Conservation (phyloP, 306 rosid species). For the Abrus precatorius region DNA sequence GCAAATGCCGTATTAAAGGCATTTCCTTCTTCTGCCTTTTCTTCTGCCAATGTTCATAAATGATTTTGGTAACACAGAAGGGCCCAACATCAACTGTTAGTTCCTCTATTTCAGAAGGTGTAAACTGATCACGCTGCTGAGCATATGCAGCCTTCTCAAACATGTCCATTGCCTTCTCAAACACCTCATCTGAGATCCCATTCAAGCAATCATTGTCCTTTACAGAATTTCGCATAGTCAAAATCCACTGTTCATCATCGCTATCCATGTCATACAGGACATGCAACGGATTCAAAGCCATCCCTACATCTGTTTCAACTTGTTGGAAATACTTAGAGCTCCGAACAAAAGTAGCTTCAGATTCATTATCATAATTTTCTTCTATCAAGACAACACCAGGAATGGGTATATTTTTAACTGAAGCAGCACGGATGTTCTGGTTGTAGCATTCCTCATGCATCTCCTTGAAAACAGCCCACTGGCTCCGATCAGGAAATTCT, state of each 20-base stretch:
- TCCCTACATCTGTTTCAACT: slow-evolving; percentile 75
- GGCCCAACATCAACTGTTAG: slow-evolving; percentile 57
- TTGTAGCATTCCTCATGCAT: slow-evolving; percentile 87
- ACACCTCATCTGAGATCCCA: slow-evolving; percentile 60
- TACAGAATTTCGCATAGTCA: slow-evolving; percentile 50
- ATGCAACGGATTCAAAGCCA: slow-evolving; percentile 75
- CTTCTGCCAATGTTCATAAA: slow-evolving; percentile 72
- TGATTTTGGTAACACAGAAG: slow-evolving; percentile 50
- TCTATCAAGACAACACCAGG: slow-evolving; percentile 77
- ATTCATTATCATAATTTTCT: slow-evolving; percentile 66
- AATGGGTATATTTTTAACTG: slow-evolving; percentile 80
- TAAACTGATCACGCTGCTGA: slow-evolving; percentile 65
- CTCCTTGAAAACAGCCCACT: slow-evolving; percentile 89
- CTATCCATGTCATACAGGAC: slow-evolving; percentile 87
- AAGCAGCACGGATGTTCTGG: slow-evolving; percentile 78
- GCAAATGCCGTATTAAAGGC: slow-evolving; percentile 82
- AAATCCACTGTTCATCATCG: slow-evolving; percentile 79
- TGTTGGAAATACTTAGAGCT: slow-evolving; percentile 72
- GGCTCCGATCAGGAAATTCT: slow-evolving; percentile 86
- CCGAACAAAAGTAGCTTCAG: slow-evolving; percentile 61
- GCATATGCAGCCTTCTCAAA: slow-evolving; percentile 84
- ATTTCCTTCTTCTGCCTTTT: slow-evolving; percentile 73
- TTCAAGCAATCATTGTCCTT: slow-evolving; percentile 45
- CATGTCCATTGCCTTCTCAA: slow-evolving; percentile 74
- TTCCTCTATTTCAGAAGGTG: slow-evolving; percentile 73